Evolutionary conservation across 1,284 basidiomycete species (phyloP).

Genomic region (Rhodotorula sp.): DNA sequence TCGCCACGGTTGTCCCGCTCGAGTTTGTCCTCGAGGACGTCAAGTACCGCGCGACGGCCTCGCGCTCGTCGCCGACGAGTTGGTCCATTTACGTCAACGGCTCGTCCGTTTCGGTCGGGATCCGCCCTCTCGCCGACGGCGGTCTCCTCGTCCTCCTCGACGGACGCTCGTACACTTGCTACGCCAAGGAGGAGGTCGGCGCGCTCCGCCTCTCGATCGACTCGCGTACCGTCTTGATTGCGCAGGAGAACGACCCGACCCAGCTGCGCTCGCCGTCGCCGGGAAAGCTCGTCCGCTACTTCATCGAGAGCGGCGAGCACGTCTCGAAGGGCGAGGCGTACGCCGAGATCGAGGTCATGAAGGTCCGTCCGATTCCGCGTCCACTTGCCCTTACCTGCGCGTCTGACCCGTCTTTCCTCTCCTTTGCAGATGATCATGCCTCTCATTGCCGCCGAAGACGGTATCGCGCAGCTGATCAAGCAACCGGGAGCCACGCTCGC

Average conservation of each 20-base stretch:
- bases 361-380: constrained; percentile 49
- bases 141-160: constrained; percentile 88
- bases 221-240: constrained; percentile 95
- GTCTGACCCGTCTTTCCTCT: neutral
- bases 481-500: constrained; percentile 94
- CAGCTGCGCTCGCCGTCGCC: constrained; percentile 94
- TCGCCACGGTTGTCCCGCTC: constrained; percentile 95
- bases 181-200: constrained; percentile 98
- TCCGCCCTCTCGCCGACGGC: constrained; percentile 88
- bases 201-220: constrained; percentile 91
- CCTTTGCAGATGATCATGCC: constrained; percentile 84
- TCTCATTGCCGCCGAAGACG: constrained; percentile 91
- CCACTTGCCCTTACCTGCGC: no score
- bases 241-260: constrained; percentile 99
- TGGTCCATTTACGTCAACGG: constrained; percentile 98
- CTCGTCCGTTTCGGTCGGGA: constrained; percentile 82
- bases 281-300: constrained; percentile 91
- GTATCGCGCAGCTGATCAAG: constrained; percentile 94
- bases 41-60: constrained; percentile 94
- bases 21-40: constrained; percentile 93
- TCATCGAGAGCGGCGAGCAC: constrained; percentile 96
- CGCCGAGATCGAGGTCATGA: constrained; percentile 99
- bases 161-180: constrained; percentile 94
- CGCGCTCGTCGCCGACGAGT: constrained; percentile 78
- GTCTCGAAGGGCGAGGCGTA: constrained; percentile 94